A percentile compares a stretch with the other conserved stretches of the same genome.
Conservation (phyloP, 139 green algal genomes). For the Pleodorina starrii region DNA sequence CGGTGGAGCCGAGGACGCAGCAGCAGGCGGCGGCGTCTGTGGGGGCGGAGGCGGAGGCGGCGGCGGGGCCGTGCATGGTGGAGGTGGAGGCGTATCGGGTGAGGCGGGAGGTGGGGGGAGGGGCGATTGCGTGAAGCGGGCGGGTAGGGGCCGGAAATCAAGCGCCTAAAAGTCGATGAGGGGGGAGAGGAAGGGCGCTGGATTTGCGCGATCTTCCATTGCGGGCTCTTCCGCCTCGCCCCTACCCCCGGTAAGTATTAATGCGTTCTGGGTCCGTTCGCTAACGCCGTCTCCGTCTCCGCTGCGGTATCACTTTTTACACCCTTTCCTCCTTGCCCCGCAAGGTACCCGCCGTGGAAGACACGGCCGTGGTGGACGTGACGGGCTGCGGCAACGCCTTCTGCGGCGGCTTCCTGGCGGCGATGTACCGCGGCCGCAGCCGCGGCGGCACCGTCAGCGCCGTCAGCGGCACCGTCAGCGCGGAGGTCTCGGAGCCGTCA, state of each 20-base stretch:
- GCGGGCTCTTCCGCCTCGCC: too few species aligned
- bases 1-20: not conserved
- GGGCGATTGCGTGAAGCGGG: too few species aligned
- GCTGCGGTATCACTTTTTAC: too few species aligned
- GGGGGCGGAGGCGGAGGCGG: not conserved
- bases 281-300: too few species aligned
- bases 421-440: constrained; percentile 22
- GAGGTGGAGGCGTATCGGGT: constrained; percentile 7
- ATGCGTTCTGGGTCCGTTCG: too few species aligned
- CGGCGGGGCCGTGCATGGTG: not conserved
- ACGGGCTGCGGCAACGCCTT: constrained; percentile 80
- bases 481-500: too few species aligned
- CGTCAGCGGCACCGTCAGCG: not conserved
- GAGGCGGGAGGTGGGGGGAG: not conserved
- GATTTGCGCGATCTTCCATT: too few species aligned
- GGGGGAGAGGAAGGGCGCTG: too few species aligned
- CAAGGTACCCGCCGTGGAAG: constrained; percentile 57
- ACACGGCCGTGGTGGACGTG: constrained; percentile 64
- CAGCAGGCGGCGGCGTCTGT: not conserved
- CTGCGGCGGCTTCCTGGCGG: constrained; percentile 70
- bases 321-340: too few species aligned
- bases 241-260: too few species aligned
- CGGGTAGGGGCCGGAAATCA: too few species aligned
- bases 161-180: too few species aligned
- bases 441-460: not conserved